phyloP scores from a whole-genome alignment of 1,139 yeast genomes.

The Meyerozyma carpophila region DNA sequence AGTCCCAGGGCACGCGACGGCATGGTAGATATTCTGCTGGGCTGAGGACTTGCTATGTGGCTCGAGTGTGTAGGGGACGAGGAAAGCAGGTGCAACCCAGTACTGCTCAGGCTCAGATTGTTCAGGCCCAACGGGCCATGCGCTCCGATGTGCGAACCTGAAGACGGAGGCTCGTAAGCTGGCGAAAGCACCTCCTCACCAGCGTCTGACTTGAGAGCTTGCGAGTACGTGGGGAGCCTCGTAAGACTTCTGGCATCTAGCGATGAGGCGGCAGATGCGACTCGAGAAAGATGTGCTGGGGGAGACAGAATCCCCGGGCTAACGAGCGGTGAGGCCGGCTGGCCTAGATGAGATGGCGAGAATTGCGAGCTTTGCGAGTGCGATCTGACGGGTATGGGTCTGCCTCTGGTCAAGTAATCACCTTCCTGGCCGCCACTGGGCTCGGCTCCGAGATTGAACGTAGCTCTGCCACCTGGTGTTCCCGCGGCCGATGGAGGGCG shows the following conservation, averaged over 20 bases:
- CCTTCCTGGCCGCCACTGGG: slow-evolving; percentile 7
- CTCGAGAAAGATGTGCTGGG: slow-evolving; percentile 54
- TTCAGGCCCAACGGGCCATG: background rate
- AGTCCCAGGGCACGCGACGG: slow-evolving; percentile 7
- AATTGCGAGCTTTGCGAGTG: slow-evolving; percentile 2
- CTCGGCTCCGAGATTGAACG: slow-evolving; percentile 41
- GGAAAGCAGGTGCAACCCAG: background rate
- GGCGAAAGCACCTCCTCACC: slow-evolving; percentile 56
- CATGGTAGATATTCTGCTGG: background rate
- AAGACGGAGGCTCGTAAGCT: slow-evolving; percentile 52
- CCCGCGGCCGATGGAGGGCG: slow-evolving; percentile 6
- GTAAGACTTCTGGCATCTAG: slow-evolving; percentile 32
- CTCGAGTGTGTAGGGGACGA: slow-evolving; percentile 3
- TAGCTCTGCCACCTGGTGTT: slow-evolving; percentile 24
- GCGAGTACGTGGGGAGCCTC: slow-evolving; percentile 76
- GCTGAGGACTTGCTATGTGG: slow-evolving; percentile 3
- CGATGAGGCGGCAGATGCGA: slow-evolving; percentile 36
- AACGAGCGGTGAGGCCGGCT: slow-evolving; percentile 8
- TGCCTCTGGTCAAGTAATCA: slow-evolving; percentile 17
- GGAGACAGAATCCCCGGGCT: slow-evolving; percentile 46
- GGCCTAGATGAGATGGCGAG: slow-evolving; percentile 8
- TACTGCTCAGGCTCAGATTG: background rate
- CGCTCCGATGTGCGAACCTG: slow-evolving; percentile 33
- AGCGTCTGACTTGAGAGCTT: slow-evolving; percentile 56
- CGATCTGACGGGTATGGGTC: slow-evolving; percentile 7